These are phyloP conservation scores for Coemansia sp. DNA, from an alignment of 192 early-diverging fungal genomes.

Conservation along the genomic window DNA sequence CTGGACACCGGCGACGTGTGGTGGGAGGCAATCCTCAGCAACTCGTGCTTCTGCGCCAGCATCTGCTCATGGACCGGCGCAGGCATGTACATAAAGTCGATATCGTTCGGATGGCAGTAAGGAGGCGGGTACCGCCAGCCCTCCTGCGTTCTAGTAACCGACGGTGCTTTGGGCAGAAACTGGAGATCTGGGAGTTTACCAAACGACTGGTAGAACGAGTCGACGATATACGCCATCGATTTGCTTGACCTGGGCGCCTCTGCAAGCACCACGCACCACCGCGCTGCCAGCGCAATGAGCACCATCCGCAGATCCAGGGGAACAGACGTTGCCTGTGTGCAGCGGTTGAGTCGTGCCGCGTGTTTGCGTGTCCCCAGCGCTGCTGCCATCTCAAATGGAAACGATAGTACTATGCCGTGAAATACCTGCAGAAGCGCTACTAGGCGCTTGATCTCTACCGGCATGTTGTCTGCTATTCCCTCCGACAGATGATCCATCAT, in stretches of 20 bases:
- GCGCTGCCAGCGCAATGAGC: constrained; percentile 13
- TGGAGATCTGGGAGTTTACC: constrained; percentile 8
- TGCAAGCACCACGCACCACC: constrained; percentile 24
- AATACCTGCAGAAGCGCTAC: constrained; percentile 24
- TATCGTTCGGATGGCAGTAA: constrained; percentile 6
- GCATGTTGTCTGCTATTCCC: constrained; percentile 1
- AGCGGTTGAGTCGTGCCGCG: constrained; percentile 11
- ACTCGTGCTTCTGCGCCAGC: background rate
- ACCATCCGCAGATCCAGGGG: constrained; percentile 29
- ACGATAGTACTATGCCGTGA: constrained; percentile 25
- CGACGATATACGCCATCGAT: constrained; percentile 21
- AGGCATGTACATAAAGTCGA: background rate
- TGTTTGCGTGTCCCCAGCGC: constrained; percentile 6
- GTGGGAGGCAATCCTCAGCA: no score
- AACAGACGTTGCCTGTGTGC: background rate
- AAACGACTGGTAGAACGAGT: constrained; percentile 14
- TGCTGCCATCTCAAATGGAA: constrained; percentile 16
- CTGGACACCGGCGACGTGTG: background rate
- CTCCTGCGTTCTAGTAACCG: constrained; percentile 5
- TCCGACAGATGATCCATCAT: background rate
- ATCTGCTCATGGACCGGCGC: background rate
- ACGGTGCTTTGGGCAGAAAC: constrained; percentile 16
- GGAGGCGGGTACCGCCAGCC: constrained; percentile 25
- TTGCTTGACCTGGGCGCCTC: background rate
- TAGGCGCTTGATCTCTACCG: constrained; percentile 4